Evolutionary conservation across 371 early-diverging fungal species (phyloP), one percentile per base, ranked within the genome.

Genomic region (Apophysomyces trapeziformis): DNA sequence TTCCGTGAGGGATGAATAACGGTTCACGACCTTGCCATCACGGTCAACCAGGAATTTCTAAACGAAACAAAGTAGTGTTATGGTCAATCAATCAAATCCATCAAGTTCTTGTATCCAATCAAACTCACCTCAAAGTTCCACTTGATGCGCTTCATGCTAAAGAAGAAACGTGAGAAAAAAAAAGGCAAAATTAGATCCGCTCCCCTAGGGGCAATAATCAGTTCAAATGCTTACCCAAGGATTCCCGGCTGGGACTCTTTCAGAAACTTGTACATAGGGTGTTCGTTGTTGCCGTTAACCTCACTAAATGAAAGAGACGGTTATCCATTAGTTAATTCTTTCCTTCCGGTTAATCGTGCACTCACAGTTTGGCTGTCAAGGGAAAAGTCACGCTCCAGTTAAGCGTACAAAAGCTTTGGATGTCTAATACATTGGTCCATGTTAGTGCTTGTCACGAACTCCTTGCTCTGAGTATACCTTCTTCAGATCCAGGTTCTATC

Each of bases 331-430:
- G 54, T 21, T 18, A 16, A 16, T 13, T 45, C 6, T 13, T 7
- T n/a, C 16, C 16, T n/a, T n/a, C 13, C 6, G n/a, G 16, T 13
- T 0, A 45, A 7, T 16, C 2, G 35, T 21, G 65, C 32, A 26
- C 72, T 65, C 68, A 78, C 69, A 95, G 85, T 75, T 94, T 94
- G 61, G 92, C 89, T 80, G 94, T 92, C 58, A 97, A 72, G 37
- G 90, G 90, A 85, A 96, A 96, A 0, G 86, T 79, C 18, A 94
- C 92, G 38, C 86, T 87, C 57, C 85, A 92, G 76, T 83, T 92
- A 47, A 71, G 58, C 61, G 75, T 71, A 73, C 93, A 95, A 65
- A 92, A 90, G 7, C 66, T 61, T 13, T 75, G 78, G 61, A 94
- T 93, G 62, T 93, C 89, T 68, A 46, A 77, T 61, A 46, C 68